These are phyloP conservation scores for Circinella umbellata DNA, from an alignment of 371 early-diverging fungal genomes.

Conservation along the genomic window DNA sequence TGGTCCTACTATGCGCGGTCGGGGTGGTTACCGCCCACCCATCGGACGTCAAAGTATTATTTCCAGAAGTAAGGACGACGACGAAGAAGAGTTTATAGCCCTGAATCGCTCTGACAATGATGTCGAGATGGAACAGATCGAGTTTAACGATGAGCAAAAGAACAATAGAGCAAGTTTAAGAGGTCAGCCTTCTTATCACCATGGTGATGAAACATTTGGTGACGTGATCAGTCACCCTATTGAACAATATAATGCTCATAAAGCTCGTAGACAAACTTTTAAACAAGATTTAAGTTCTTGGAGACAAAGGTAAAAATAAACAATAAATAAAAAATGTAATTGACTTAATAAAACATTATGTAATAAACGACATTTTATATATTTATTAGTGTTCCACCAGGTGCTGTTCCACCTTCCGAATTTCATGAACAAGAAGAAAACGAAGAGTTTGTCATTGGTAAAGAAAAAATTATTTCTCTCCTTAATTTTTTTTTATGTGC, in stretches of 20 bases:
- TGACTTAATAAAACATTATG: too few relatives aligned
- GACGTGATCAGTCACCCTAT: slow-evolving; percentile 46
- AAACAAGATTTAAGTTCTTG: slow-evolving; percentile 24
- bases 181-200: slow-evolving; percentile 33
- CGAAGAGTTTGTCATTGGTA: slow-evolving; percentile 15
- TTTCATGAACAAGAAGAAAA: not conserved
- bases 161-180: not conserved
- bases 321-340: too few relatives aligned
- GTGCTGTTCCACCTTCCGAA: slow-evolving; percentile 4
- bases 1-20: slow-evolving; percentile 44
- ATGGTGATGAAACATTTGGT: slow-evolving; percentile 53
- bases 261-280: slow-evolving; percentile 31
- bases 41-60: slow-evolving; percentile 27
- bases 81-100: slow-evolving; percentile 42
- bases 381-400: not conserved
- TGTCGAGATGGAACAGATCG: slow-evolving; percentile 26
- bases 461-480: not conserved
- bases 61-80: slow-evolving; percentile 7
- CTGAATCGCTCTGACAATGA: slow-evolving; percentile 23
- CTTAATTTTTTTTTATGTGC: too few relatives aligned
- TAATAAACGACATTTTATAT: too few relatives aligned
- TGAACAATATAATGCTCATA: slow-evolving; percentile 41
- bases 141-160: slow-evolving; percentile 14
- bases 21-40: slow-evolving; percentile 33
- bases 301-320: slow-evolving; percentile 11